Evolutionary conservation across 176 grass and related monocot genomes (phyloP).

Genomic region (Juncus effusus): DNA sequence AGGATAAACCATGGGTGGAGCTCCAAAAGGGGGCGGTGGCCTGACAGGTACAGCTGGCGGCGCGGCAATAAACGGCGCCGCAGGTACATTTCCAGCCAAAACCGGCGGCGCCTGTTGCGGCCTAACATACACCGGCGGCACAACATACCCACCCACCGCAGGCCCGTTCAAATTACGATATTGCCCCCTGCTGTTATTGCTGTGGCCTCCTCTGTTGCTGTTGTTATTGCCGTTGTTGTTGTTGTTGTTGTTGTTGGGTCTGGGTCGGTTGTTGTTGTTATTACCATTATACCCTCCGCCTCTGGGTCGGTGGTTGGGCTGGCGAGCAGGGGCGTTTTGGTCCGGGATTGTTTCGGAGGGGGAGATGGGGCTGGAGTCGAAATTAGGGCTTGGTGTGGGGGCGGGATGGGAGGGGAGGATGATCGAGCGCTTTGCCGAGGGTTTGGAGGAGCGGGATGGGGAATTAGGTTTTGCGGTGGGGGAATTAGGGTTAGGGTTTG

Average conservation of each 20-base stretch:
- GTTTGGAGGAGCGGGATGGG: not conserved
- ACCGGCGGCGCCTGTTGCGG: no score
- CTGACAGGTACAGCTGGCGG: not conserved
- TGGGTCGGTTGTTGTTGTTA: no score
- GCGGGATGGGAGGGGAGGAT: not conserved
- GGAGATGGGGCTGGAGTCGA: not conserved
- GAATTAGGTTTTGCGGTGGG: conserved; percentile 12
- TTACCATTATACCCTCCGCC: no score
- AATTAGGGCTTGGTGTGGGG: conserved; percentile 11
- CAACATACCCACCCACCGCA: conserved; percentile 6
- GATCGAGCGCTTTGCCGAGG: conserved; percentile 17
- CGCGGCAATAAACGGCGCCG: conserved; percentile 15
- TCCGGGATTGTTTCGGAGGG: not conserved
- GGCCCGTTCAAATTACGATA: conserved; percentile 28
- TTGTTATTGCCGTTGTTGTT: conserved; percentile 14
- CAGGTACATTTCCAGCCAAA: no score
- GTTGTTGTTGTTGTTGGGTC: not conserved
- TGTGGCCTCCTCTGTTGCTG: conserved; percentile 19
- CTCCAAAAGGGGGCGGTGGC: conserved; percentile 18
- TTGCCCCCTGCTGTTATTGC: conserved; percentile 17
- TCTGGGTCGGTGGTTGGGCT: no score
- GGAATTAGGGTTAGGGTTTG: conserved; percentile 20
- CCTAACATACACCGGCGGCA: conserved; percentile 15
- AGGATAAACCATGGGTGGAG: conserved; percentile 19
- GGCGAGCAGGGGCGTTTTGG: no score